These are phyloP conservation scores for Stephania cephalantha DNA, from an alignment of 164 flowering plant species.

Conservation along the genomic window DNA sequence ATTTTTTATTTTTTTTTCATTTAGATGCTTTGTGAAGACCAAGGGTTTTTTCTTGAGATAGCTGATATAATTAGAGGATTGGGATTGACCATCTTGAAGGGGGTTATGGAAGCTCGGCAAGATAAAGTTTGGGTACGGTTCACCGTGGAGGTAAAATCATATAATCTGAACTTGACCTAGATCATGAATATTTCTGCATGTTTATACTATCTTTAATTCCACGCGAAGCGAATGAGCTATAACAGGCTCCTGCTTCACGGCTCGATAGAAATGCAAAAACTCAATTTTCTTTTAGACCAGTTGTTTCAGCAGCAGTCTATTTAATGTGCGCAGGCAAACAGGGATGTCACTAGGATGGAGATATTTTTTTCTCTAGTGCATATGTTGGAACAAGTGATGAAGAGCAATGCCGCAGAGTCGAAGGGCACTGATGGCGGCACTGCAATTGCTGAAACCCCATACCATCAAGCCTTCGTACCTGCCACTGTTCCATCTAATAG, in stretches of 20 bases:
- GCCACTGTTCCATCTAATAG: constrained; percentile 36
- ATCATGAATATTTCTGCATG: not conserved
- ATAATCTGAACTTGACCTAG: not conserved
- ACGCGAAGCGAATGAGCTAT: not conserved
- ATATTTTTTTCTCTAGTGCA: constrained; percentile 78
- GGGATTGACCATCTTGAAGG: constrained; percentile 86
- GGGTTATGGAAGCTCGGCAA: constrained; percentile 68
- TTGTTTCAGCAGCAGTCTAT: not conserved
- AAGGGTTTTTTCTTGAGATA: constrained; percentile 78
- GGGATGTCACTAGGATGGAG: constrained; percentile 91
- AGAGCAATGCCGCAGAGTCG: constrained; percentile 23
- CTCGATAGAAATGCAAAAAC: not conserved
- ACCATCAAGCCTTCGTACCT: constrained; percentile 43
- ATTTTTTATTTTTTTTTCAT: not conserved
- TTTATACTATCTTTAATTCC: not conserved
- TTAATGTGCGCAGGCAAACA: constrained; percentile 56
- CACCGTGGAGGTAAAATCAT: constrained; percentile 62
- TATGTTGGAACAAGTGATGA: constrained; percentile 62
- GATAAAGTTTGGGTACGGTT: constrained; percentile 85
- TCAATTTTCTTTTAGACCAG: not conserved
- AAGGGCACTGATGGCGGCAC: constrained; percentile 25
- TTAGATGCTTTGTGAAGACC: constrained; percentile 87
- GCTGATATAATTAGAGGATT: constrained; percentile 71
- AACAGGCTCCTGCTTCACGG: no score
- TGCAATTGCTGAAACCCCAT: constrained; percentile 29